These are phyloP conservation scores for Dryadomyces quercus-mongolicae DNA, from an alignment of 2,329 filamentous ascomycete genomes.

Conservation along the genomic window DNA sequence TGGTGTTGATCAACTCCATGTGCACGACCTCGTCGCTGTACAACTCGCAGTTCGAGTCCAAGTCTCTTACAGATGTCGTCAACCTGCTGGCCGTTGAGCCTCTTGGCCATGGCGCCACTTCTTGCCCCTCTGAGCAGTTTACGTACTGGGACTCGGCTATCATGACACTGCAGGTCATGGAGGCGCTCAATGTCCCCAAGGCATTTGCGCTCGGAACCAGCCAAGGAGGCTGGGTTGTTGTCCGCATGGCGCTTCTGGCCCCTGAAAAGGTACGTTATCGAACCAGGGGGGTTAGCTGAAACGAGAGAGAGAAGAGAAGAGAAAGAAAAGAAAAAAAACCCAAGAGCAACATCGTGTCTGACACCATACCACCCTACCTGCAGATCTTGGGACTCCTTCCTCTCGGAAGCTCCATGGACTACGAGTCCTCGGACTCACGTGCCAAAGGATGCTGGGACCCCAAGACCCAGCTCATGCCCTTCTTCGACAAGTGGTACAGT, in stretches of 20 bases:
- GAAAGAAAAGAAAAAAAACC: background rate
- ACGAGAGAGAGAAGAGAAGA: background rate
- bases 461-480: slow-evolving; percentile 25
- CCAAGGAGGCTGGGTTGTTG: slow-evolving; percentile 40
- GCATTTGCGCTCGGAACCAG: slow-evolving; percentile 38
- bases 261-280: slow-evolving; percentile 27
- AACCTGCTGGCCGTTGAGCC: slow-evolving; percentile 38
- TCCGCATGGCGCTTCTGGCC: slow-evolving; percentile 38
- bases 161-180: slow-evolving; percentile 44
- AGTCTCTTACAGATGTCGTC: slow-evolving; percentile 23
- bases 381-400: slow-evolving; percentile 32
- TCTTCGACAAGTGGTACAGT: slow-evolving; percentile 29
- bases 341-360: background rate
- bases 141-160: slow-evolving; percentile 43
- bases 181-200: slow-evolving; percentile 32
- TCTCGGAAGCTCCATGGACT: slow-evolving; percentile 37
- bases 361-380: background rate
- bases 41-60: slow-evolving; percentile 26
- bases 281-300: background rate
- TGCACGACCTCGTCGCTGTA: slow-evolving; percentile 32
- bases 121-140: slow-evolving; percentile 31
- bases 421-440: slow-evolving; percentile 30
- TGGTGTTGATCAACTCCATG: slow-evolving; percentile 36
- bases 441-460: slow-evolving; percentile 36
- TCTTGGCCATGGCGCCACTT: slow-evolving; percentile 34